Evolutionary conservation across 805 yeast species (phyloP).

Genomic region (Saturnispora mendoncae): DNA sequence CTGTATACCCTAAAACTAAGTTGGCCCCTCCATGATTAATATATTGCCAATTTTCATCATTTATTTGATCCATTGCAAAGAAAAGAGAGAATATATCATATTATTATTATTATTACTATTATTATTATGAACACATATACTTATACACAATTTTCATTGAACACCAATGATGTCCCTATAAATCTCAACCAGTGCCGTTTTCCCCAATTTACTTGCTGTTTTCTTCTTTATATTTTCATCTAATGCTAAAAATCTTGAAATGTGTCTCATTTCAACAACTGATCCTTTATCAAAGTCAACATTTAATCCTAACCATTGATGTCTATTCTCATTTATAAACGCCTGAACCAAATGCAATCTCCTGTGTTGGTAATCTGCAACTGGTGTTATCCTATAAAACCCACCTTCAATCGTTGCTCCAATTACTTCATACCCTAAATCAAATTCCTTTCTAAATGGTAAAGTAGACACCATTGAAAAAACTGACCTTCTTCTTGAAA

Average conservation of each 20-base stretch:
- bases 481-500: slow-evolving; percentile 30
- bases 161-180: slow-evolving; percentile 51
- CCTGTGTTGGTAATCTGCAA: slow-evolving; percentile 68
- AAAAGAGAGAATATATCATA: too few species aligned
- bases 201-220: slow-evolving; percentile 50
- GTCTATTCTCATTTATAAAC: slow-evolving; percentile 71
- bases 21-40: slow-evolving; percentile 44
- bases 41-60: slow-evolving; percentile 30
- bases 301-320: slow-evolving; percentile 69
- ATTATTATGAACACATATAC: not conserved
- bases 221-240: slow-evolving; percentile 49
- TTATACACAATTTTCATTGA: slow-evolving; percentile 13
- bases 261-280: slow-evolving; percentile 52
- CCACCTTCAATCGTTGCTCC: slow-evolving; percentile 80
- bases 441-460: slow-evolving; percentile 23
- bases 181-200: slow-evolving; percentile 47
- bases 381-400: slow-evolving; percentile 61
- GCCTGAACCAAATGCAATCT: slow-evolving; percentile 80
- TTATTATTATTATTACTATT: not conserved
- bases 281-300: slow-evolving; percentile 66
- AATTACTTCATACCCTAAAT: slow-evolving; percentile 44
- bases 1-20: slow-evolving; percentile 35
- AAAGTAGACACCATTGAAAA: slow-evolving; percentile 27
- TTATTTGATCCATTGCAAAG: too few species aligned
- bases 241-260: slow-evolving; percentile 44